phyloP scores from a whole-genome alignment of 768 basidiomycete genomes.

The Flagelloscypha sp. region DNA sequence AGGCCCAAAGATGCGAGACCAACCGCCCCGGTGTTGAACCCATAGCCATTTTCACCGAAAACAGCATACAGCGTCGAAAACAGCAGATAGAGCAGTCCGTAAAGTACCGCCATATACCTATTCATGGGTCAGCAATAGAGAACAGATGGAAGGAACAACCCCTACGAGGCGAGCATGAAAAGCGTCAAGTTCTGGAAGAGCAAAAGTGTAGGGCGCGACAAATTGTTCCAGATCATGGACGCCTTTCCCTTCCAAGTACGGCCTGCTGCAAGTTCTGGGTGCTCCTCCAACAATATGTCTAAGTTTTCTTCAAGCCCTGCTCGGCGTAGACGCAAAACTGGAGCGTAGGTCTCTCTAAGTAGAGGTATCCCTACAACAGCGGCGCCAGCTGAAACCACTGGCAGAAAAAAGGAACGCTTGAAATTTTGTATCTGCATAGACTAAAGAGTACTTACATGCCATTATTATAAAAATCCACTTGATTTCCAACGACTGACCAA shows the following conservation, averaged over 20 bases:
- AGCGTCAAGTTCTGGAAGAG: conserved; percentile 51
- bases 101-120: neutral
- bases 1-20: conserved; percentile 33
- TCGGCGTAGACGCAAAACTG: conserved; percentile 36
- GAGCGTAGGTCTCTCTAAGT: conserved; percentile 50
- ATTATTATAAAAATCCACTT: conserved; percentile 44
- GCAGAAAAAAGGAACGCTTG: conserved; percentile 11
- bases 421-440: neutral
- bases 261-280: conserved; percentile 21
- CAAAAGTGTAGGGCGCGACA: conserved; percentile 46
- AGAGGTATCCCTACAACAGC: conserved; percentile 36
- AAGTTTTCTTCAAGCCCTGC: conserved; percentile 22
- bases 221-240: conserved; percentile 47
- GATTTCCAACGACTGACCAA: conserved; percentile 37
- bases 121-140: too few relatives aligned
- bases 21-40: conserved; percentile 16
- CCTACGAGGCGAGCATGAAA: conserved; percentile 68
- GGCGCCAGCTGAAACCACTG: conserved; percentile 24
- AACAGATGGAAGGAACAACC: too few relatives aligned
- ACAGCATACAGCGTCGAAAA: conserved; percentile 49
- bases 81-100: conserved; percentile 39
- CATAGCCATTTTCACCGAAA: conserved; percentile 22
- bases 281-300: conserved; percentile 31
- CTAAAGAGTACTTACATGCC: conserved; percentile 11
- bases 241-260: conserved; percentile 25